These are phyloP conservation scores for Aschersonia sp. DNA, from an alignment of 2,329 filamentous ascomycete genomes.

Conservation along the genomic window DNA sequence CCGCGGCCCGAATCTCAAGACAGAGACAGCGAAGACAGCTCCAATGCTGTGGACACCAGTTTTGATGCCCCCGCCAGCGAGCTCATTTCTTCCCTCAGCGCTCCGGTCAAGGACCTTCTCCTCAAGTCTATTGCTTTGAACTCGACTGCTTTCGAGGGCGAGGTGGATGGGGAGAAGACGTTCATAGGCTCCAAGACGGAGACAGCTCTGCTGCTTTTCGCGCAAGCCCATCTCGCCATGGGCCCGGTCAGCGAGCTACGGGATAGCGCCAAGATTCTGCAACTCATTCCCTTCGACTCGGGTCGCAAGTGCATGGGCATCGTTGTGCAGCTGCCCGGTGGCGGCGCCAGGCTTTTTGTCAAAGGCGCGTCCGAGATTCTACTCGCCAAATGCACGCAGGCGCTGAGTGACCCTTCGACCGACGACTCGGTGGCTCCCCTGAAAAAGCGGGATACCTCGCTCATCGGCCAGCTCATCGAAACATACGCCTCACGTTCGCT, in stretches of 20 bases:
- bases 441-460: slow-evolving; percentile 36
- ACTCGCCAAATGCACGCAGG: slow-evolving; percentile 38
- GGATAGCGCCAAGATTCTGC: slow-evolving; percentile 41
- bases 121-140: slow-evolving; percentile 48
- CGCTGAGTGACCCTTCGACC: slow-evolving; percentile 32
- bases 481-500: slow-evolving; percentile 68
- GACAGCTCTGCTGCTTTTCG: slow-evolving; percentile 58
- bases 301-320: slow-evolving; percentile 59
- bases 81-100: slow-evolving; percentile 29
- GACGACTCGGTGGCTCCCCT: slow-evolving; percentile 28
- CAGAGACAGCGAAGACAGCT: slow-evolving; percentile 10
- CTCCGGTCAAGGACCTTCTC: slow-evolving; percentile 35
- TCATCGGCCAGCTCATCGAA: slow-evolving; percentile 54
- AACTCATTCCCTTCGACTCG: slow-evolving; percentile 65
- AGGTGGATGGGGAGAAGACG: slow-evolving; percentile 48
- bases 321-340: slow-evolving; percentile 35
- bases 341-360: slow-evolving; percentile 40
- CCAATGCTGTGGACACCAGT: slow-evolving; percentile 11
- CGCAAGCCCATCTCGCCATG: slow-evolving; percentile 52
- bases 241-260: slow-evolving; percentile 50
- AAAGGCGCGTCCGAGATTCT: slow-evolving; percentile 54
- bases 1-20: slow-evolving; percentile 11
- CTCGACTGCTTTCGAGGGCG: slow-evolving; percentile 65
- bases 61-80: slow-evolving; percentile 28
- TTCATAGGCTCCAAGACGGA: slow-evolving; percentile 72